Evolutionary conservation across 2,329 filamentous ascomycete species (phyloP), one percentile per base, ranked within the genome.

Genomic region (Ophiostoma sp.): DNA sequence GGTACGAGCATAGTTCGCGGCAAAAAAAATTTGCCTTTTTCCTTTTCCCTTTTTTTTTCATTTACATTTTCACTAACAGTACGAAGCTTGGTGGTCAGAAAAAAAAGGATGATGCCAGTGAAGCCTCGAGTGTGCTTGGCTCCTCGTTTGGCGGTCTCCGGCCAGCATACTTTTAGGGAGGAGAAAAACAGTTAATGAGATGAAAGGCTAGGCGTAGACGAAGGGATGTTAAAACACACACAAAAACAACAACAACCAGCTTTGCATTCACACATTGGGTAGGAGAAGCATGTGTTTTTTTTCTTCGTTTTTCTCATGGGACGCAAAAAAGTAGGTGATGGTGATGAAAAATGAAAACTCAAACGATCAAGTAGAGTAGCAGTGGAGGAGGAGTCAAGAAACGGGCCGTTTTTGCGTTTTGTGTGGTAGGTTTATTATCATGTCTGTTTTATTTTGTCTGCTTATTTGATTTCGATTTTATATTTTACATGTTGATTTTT

Each of bases 51-150:
- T 64, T 6, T 55, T 50, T 28, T 59, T 57, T 15, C 12, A 17
- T n/a, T 31, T 57, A 39, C 36, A 11, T 64, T 9, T 8, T 22
- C 36, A 28, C 66, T 72, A 68, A 66, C 57, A 12, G 25, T 19
- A 5, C 61, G 7, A 76, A 92, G 90, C 81, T 92, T 78, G 88
- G 88, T 61, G 92, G 92, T 19, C 91, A 93, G 78, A 93, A 92
- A 82, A 91, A 89, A 78, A 91, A 93, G 73, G 87, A 90, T 74
- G 84, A 83, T 33, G 81, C 84, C 71, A 36, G 66, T 33, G 66
- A 69, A 7, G 86, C 85, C 73, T 57, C 84, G 19, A 83, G 86
- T 71, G 82, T 85, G 5, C 77, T 87, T 77, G 84, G 87, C 31
- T 84, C 87, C 25, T 87, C 85, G 77, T 90, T 91, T 80, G 84